Evolutionary conservation across 495 filamentous ascomycete genomes (phyloP).

Genomic region (Poronia punctata): DNA sequence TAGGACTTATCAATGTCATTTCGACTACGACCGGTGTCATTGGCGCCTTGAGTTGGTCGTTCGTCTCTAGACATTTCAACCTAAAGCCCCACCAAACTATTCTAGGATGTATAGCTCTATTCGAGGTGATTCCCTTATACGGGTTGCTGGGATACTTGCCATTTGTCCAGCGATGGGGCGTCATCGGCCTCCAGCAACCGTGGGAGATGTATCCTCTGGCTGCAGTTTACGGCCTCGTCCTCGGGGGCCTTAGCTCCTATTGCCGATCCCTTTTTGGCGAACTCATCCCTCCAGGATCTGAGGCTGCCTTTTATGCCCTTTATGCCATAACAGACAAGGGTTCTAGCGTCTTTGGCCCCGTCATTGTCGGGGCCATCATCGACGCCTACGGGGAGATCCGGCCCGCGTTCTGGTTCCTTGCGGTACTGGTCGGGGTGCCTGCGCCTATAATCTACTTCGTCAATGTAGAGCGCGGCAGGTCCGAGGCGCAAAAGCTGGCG

Average conservation of each 20-base stretch:
- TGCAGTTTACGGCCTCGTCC: constrained; percentile 84
- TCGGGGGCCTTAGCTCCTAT: constrained; percentile 88
- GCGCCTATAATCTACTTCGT: constrained; percentile 78
- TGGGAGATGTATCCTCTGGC: constrained; percentile 98
- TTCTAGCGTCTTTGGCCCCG: constrained; percentile 86
- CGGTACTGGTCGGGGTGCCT: constrained; percentile 71
- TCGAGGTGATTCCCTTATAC: constrained; percentile 89
- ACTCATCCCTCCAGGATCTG: constrained; percentile 84
- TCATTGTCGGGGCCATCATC: constrained; percentile 88
- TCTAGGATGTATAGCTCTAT: constrained; percentile 78
- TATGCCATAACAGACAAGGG: constrained; percentile 98
- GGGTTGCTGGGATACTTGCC: constrained; percentile 86
- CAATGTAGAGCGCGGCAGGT: constrained; percentile 81
- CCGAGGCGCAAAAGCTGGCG: constrained; percentile 66
- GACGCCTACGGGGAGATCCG: constrained; percentile 85
- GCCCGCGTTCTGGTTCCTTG: constrained; percentile 89
- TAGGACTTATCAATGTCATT: constrained; percentile 93
- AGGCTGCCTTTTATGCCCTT: constrained; percentile 92
- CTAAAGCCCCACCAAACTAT: constrained; percentile 79
- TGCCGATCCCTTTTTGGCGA: constrained; percentile 90
- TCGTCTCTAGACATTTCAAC: constrained; percentile 56
- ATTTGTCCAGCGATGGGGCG: constrained; percentile 64
- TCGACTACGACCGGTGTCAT: constrained; percentile 73
- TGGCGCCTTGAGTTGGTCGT: constrained; percentile 87
- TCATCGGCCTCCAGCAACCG: constrained; percentile 77